A percentile compares a stretch with the other conserved stretches of the same genome.
phyloP scores from a whole-genome alignment of 2,329 filamentous ascomycete species.

The Epichloe brachyelytri region DNA sequence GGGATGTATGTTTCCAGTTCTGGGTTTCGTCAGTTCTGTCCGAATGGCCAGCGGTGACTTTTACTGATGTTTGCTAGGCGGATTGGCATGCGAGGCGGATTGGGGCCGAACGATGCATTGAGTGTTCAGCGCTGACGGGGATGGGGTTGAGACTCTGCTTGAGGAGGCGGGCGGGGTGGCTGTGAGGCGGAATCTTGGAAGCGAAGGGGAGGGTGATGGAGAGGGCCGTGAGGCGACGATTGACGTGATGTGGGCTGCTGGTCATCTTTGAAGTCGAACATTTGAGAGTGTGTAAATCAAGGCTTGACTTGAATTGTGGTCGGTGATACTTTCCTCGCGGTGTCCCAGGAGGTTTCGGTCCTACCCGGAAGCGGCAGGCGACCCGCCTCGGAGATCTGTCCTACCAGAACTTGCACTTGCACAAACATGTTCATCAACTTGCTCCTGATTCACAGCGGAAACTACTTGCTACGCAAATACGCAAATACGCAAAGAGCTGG shows the following conservation, averaged over 20 bases:
- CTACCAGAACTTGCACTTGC: too few relatives aligned
- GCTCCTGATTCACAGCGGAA: background rate
- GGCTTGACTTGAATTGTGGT: too few relatives aligned
- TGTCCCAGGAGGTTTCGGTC: too few relatives aligned
- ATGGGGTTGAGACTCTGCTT: conserved; percentile 20
- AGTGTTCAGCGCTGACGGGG: conserved; percentile 24
- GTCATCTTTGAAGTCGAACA: background rate
- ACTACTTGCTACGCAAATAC: too few relatives aligned
- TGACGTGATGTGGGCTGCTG: background rate
- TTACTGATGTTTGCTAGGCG: conserved; percentile 12
- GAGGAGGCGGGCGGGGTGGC: conserved; percentile 15
- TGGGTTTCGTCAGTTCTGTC: background rate
- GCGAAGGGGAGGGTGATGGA: background rate
- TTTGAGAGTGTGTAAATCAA: too few relatives aligned
- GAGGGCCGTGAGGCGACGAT: background rate
- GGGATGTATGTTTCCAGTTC: conserved; percentile 12
- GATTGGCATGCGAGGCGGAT: conserved; percentile 19
- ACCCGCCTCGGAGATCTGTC: too few relatives aligned
- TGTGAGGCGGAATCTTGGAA: conserved; percentile 8
- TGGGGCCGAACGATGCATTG: conserved; percentile 17
- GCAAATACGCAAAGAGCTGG: too few relatives aligned
- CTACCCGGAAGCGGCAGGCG: too few relatives aligned
- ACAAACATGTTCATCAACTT: too few relatives aligned
- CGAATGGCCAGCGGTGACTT: background rate
- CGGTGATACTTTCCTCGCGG: too few relatives aligned